A percentile compares a stretch with the other conserved stretches of the same genome.
These are phyloP conservation scores for Aspergillus amoenus DNA, from an alignment of 2,329 filamentous ascomycete genomes.

Conservation along the genomic window DNA sequence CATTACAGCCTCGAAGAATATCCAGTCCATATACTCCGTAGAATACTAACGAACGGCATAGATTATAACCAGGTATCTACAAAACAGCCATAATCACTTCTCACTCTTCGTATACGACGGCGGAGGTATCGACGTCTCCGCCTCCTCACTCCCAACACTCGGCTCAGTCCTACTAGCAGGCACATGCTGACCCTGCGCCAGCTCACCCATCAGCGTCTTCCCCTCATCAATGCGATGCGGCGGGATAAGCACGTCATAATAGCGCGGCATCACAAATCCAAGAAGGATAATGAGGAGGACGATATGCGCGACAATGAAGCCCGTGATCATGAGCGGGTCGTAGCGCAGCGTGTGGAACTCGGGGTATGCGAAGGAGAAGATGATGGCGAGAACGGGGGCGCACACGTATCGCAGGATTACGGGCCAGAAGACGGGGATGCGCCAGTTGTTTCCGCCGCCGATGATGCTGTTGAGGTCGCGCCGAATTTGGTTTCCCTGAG, in stretches of 20 bases:
- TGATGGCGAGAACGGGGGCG: conserved; percentile 52
- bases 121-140: neutral
- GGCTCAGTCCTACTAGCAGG: neutral
- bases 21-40: no score
- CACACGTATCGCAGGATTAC: conserved; percentile 52
- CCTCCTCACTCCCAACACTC: neutral
- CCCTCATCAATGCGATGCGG: conserved; percentile 48
- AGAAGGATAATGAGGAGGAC: conserved; percentile 48
- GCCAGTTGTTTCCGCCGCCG: conserved; percentile 57
- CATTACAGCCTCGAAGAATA: no score
- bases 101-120: neutral
- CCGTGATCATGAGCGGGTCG: conserved; percentile 53
- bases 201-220: neutral
- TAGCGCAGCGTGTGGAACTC: conserved; percentile 50
- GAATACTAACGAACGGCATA: no score
- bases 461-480: conserved; percentile 57
- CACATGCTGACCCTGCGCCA: neutral
- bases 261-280: conserved; percentile 54
- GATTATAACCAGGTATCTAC: neutral
- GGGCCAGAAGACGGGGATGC: conserved; percentile 54
- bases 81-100: neutral
- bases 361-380: conserved; percentile 55
- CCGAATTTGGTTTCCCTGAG: conserved; percentile 56
- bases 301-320: conserved; percentile 51
- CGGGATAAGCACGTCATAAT: conserved; percentile 56